A percentile compares a stretch with the other conserved stretches of the same genome.
Evolutionary conservation across 495 filamentous ascomycete genomes (phyloP).

Genomic region (Penicillium cinerascens): DNA sequence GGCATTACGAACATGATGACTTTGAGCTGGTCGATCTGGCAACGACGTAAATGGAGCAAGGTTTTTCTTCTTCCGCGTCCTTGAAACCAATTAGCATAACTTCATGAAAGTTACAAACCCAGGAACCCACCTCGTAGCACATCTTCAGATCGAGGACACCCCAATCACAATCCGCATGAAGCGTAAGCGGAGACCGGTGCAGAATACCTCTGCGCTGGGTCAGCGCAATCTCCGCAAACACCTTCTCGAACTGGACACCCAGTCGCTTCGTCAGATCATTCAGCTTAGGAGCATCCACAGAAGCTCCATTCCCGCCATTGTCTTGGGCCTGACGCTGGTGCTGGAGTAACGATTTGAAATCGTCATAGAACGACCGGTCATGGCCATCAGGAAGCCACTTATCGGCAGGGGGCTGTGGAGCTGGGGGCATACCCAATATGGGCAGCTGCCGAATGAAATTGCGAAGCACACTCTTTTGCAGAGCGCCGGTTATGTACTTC

Average conservation of each 20-base stretch:
- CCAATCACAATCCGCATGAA: conserved; percentile 42
- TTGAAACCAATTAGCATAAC: conserved; percentile 2
- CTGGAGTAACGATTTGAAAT: conserved; percentile 38
- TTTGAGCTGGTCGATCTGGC: conserved; percentile 30
- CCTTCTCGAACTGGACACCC: conserved; percentile 49
- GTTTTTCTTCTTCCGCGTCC: conserved; percentile 20
- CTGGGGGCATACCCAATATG: conserved; percentile 33
- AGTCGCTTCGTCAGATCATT: conserved; percentile 51
- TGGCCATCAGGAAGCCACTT: conserved; percentile 41
- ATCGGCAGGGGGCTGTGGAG: conserved; percentile 22
- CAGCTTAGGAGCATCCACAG: conserved; percentile 45
- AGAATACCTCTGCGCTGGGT: conserved; percentile 56
- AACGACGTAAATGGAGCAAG: conserved; percentile 38
- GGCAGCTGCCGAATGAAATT: conserved; percentile 44
- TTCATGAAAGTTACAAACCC: too few relatives aligned
- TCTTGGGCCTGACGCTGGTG: conserved; percentile 27
- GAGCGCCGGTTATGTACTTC: conserved; percentile 51
- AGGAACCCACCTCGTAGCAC: conserved; percentile 32
- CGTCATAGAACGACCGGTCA: conserved; percentile 46
- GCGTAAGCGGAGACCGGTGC: conserved; percentile 45
- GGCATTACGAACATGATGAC: conserved; percentile 29
- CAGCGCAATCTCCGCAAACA: conserved; percentile 56
- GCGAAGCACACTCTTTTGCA: conserved; percentile 45
- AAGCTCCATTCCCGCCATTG: conserved; percentile 20
- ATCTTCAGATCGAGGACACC: conserved; percentile 35